A percentile compares a stretch with the other conserved stretches of the same genome.
Evolutionary conservation across 192 early-diverging fungal species (phyloP).

Genomic region (Funneliformis mosseae): DNA sequence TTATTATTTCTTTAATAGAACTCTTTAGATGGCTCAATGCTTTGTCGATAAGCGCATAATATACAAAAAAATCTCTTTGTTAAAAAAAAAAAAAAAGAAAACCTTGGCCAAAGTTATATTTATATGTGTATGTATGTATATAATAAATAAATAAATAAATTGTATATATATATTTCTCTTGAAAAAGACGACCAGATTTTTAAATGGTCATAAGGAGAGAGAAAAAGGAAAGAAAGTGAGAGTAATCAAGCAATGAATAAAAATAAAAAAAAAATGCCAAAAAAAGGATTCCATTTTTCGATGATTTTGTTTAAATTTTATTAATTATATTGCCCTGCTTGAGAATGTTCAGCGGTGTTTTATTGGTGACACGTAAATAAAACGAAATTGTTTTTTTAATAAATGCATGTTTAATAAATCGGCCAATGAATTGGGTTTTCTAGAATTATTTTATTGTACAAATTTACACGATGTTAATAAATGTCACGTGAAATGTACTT

Average conservation of each 20-base stretch:
- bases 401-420: neutral
- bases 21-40: neutral
- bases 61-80: too few species aligned
- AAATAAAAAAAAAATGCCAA: neutral
- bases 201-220: neutral
- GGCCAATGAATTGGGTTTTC: neutral
- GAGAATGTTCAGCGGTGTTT: neutral
- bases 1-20: too few species aligned
- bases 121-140: too few species aligned
- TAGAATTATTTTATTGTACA: too few species aligned
- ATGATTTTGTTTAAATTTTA: neutral
- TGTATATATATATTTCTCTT: neutral
- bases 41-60: neutral
- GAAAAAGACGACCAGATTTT: neutral
- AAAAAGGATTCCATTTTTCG: too few species aligned
- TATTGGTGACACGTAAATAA: constrained; percentile 8
- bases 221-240: neutral
- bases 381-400: neutral
- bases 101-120: too few species aligned
- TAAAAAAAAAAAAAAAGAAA: neutral
- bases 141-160: too few species aligned
- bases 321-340: neutral
- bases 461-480: too few species aligned
- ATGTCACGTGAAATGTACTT: too few species aligned
- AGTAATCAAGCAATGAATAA: too few species aligned